Evolutionary conservation across 352 stramenopile genomes (phyloP), one percentile per base, ranked within the genome.

Genomic region (Globisporangium ultimum): DNA sequence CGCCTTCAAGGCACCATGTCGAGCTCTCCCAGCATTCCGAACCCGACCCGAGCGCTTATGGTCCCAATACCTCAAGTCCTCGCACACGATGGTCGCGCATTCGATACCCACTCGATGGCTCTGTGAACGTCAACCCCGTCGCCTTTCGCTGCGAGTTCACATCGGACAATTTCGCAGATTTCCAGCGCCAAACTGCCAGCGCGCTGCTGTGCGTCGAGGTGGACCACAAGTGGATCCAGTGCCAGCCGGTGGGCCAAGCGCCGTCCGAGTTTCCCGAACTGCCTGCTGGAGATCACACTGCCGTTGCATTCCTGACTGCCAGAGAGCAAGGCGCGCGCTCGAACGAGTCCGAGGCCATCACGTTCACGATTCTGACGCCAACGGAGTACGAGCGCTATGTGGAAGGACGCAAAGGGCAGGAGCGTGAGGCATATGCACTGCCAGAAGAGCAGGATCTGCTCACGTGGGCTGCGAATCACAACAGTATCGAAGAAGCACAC

Each of bases 181-280:
- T 61, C 36, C 36, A 38, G n/a, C 34, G 36, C 17, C 5, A 13
- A 13, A 34, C 53, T 21, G 17, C 18, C 14, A 14, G 24, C 9
- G 18, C 52, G 6, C 55, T 61, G 11, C 15, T 61, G 28, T 64
- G 58, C 17, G 38, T 63, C 17, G 57, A 63, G 34, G 51, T 63
- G 1, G 48, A 56, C 10, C 34, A 7, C 14, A 40, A 18, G 20
- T 54, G 45, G 55, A 10, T 17, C 3, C 50, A 45, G 2, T 63
- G 57, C 40, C 14, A 48, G 22, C 18, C 38, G 4, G 15, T 21
- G 0, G 6, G 22, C 4, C 13, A 45, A 5, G 50, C 24, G 1
- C 48, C 48, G 18, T 48, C 49, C 1, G 15, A 50, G 38, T 63
- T 57, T 3, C 17, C 15, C 14, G 24, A 12, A 1, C 14, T 63